A percentile compares a stretch with the other conserved stretches of the same genome.
phyloP scores from a whole-genome alignment of 2,329 filamentous ascomycete species.

The Aureobasidium sp. region DNA sequence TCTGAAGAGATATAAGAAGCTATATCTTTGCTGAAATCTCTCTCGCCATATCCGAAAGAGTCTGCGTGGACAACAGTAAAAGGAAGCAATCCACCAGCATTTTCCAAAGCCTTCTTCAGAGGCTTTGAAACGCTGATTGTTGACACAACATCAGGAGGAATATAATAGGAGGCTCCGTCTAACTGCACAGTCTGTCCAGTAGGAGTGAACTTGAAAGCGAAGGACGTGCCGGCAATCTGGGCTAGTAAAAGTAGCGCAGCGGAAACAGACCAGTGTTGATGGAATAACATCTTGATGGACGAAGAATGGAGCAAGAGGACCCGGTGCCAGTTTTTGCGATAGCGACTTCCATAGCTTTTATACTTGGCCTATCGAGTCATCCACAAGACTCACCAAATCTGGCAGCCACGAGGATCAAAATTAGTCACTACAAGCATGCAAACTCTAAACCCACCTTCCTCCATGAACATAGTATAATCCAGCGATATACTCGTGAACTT shows the following conservation, averaged over 20 bases:
- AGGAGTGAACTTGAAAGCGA: conserved; percentile 16
- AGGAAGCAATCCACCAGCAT: conserved; percentile 26
- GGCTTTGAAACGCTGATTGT: conserved; percentile 19
- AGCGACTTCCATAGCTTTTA: neutral
- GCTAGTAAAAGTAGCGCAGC: neutral
- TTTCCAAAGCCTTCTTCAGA: conserved; percentile 16
- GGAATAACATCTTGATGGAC: neutral
- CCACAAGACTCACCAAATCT: neutral
- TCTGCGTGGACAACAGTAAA: conserved; percentile 29
- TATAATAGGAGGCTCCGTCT: conserved; percentile 31
- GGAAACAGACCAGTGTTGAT: neutral
- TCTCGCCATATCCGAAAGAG: conserved; percentile 17
- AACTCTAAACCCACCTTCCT: neutral
- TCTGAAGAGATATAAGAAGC: conserved; percentile 26
- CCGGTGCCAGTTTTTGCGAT: neutral
- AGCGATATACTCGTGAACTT: neutral
- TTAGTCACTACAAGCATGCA: neutral
- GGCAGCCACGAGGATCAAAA: neutral
- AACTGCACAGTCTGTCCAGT: conserved; percentile 34
- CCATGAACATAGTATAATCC: neutral
- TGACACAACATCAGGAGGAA: conserved; percentile 29
- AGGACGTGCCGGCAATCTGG: neutral
- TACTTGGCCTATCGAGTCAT: neutral
- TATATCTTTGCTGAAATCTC: conserved; percentile 19
- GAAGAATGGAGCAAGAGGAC: neutral